phyloP scores from a whole-genome alignment of 2,329 filamentous ascomycete genomes.

The Hymenoscyphus albidus region DNA sequence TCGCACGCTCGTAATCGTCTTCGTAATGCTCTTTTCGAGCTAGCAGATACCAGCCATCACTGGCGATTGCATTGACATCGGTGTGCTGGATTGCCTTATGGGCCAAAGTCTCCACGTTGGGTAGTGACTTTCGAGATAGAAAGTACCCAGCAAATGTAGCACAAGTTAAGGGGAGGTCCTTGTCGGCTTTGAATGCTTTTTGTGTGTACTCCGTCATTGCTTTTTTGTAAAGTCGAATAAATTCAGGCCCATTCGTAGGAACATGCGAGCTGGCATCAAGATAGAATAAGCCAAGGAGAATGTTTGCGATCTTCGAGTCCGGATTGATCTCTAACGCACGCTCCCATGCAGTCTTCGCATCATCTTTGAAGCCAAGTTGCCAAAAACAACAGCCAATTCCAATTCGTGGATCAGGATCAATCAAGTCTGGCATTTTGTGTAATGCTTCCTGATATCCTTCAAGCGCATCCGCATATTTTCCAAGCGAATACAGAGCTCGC shows the following conservation, averaged over 20 bases:
- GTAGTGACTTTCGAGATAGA: slow-evolving; percentile 72
- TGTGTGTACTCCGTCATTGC: slow-evolving; percentile 94
- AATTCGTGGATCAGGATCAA: slow-evolving; percentile 91
- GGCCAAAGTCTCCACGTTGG: slow-evolving; percentile 79
- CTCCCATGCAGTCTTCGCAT: slow-evolving; percentile 88
- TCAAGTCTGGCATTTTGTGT: slow-evolving; percentile 77
- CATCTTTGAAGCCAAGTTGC: slow-evolving; percentile 91
- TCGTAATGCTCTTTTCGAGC: slow-evolving; percentile 87
- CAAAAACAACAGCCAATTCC: slow-evolving; percentile 97
- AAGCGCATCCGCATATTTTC: slow-evolving; percentile 79
- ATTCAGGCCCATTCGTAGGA: slow-evolving; percentile 78
- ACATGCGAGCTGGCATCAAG: slow-evolving; percentile 82
- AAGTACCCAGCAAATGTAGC: slow-evolving; percentile 90
- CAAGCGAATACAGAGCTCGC: slow-evolving; percentile 79
- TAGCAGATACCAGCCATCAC: slow-evolving; percentile 95
- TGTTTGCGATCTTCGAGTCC: slow-evolving; percentile 84
- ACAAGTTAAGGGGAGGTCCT: slow-evolving; percentile 83
- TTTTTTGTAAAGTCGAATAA: slow-evolving; percentile 80
- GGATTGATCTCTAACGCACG: slow-evolving; percentile 75
- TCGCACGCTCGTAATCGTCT: slow-evolving; percentile 69
- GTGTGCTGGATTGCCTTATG: slow-evolving; percentile 94
- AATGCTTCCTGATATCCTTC: slow-evolving; percentile 84
- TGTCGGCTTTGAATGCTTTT: slow-evolving; percentile 89
- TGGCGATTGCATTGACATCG: slow-evolving; percentile 92
- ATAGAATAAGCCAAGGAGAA: slow-evolving; percentile 85